A percentile compares a stretch with the other conserved stretches of the same genome.
phyloP scores from a whole-genome alignment of 225 moss, liverwort and hornwort species.

The Sphagnum contortum region DNA sequence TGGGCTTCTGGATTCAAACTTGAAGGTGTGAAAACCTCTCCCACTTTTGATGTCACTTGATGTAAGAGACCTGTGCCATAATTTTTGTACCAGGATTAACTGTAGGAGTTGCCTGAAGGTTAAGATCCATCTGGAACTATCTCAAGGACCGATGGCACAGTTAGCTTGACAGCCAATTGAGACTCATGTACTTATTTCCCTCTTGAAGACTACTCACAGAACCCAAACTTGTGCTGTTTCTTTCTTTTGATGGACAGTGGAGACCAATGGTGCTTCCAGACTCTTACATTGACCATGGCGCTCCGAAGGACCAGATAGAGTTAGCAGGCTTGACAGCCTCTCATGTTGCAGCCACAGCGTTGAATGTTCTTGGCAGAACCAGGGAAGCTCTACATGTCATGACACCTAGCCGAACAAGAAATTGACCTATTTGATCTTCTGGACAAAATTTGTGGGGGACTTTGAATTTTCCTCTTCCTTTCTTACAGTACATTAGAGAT shows the following conservation, averaged over 20 bases:
- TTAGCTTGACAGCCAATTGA: background rate
- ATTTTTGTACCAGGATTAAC: too few relatives aligned
- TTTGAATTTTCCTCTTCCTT: too few relatives aligned
- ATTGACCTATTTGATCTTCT: too few relatives aligned
- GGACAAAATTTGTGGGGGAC: too few relatives aligned
- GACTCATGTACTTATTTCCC: too few relatives aligned
- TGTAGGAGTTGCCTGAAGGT: background rate
- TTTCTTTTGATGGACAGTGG: conserved; percentile 1
- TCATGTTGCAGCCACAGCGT: conserved; percentile 7
- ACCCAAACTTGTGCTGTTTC: background rate
- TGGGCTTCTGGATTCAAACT: conserved; percentile 6
- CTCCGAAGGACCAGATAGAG: conserved; percentile 10
- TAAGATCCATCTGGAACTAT: background rate
- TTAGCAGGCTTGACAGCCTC: conserved; percentile 4
- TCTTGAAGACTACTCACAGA: too few relatives aligned
- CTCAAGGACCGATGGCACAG: background rate
- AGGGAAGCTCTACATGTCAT: too few relatives aligned
- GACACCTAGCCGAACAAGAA: too few relatives aligned
- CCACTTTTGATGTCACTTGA: too few relatives aligned
- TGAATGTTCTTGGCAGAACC: background rate
- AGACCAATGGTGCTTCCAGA: conserved; percentile 8
- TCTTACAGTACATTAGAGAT: too few relatives aligned
- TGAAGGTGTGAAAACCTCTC: background rate
- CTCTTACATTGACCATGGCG: conserved; percentile 9
- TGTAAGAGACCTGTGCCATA: too few relatives aligned